Conservation (phyloP, 176 grass and related monocot species). For the Carex cristatella region DNA sequence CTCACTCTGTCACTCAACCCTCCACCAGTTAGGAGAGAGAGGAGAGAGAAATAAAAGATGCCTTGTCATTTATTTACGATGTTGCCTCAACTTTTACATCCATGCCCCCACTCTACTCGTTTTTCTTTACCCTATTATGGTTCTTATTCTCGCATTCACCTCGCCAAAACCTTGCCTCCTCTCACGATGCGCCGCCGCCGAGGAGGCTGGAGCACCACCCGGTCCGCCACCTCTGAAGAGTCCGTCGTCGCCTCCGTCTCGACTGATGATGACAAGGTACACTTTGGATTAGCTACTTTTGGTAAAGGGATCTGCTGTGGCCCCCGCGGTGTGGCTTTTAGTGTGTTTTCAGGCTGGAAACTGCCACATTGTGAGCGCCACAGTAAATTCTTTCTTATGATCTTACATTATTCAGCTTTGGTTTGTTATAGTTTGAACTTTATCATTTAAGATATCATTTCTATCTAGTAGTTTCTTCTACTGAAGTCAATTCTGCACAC, state of each 20-base stretch:
- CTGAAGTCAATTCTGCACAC: neutral
- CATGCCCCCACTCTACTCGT: neutral
- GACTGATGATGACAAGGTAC: constrained; percentile 5
- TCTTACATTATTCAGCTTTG: neutral
- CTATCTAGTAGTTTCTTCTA: neutral
- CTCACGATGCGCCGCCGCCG: constrained; percentile 36
- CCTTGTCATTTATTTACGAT: constrained; percentile 15
- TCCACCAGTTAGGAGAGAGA: neutral
- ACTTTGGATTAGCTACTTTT: neutral
- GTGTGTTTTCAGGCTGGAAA: neutral
- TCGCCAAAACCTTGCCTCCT: neutral
- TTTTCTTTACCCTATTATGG: neutral
- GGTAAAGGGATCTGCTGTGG: neutral
- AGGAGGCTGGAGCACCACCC: neutral
- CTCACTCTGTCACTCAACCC: neutral
- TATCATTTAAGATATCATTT: neutral
- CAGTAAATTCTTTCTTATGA: neutral
- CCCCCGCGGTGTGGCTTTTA: neutral
- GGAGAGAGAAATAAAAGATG: constrained; percentile 19
- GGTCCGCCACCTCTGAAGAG: neutral
- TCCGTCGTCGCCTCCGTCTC: constrained; percentile 11
- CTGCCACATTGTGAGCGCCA: neutral
- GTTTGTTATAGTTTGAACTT: neutral
- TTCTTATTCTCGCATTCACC: neutral
- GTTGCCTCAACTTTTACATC: constrained; percentile 6